These are phyloP conservation scores for Knufia fluminis DNA, from an alignment of 2,329 filamentous ascomycete genomes.

Conservation along the genomic window DNA sequence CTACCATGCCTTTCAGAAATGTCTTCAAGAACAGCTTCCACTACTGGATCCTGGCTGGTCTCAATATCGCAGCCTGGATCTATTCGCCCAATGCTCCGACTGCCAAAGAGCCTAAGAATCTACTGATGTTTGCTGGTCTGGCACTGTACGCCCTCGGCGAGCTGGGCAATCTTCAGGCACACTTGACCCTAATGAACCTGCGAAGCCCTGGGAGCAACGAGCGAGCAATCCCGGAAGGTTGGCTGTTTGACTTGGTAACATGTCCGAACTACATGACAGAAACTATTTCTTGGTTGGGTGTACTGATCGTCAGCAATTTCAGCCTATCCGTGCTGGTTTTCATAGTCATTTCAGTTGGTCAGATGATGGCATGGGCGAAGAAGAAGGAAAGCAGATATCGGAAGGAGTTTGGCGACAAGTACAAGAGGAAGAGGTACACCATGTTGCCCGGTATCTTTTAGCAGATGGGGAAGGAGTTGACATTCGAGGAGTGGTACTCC, in stretches of 20 bases:
- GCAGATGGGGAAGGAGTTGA: background rate
- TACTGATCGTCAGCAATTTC: slow-evolving; percentile 64
- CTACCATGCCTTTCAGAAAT: slow-evolving; percentile 84
- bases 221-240: slow-evolving; percentile 75
- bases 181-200: slow-evolving; percentile 67
- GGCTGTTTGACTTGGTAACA: slow-evolving; percentile 78
- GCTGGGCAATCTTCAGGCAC: slow-evolving; percentile 68
- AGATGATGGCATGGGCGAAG: slow-evolving; percentile 81
- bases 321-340: slow-evolving; percentile 73
- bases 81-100: slow-evolving; percentile 68
- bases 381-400: slow-evolving; percentile 90
- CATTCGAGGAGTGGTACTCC: too few species aligned
- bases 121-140: slow-evolving; percentile 57
- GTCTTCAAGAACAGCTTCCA: slow-evolving; percentile 92
- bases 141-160: slow-evolving; percentile 70
- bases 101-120: slow-evolving; percentile 43
- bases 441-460: slow-evolving; percentile 67
- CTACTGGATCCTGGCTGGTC: slow-evolving; percentile 81
- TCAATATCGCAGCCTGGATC: slow-evolving; percentile 73
- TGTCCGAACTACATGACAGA: slow-evolving; percentile 98
- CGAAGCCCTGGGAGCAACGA: slow-evolving; percentile 72
- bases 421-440: slow-evolving; percentile 85
- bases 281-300: slow-evolving; percentile 71
- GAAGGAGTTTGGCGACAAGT: slow-evolving; percentile 82
- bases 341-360: slow-evolving; percentile 58